A percentile compares a stretch with the other conserved stretches of the same genome.
Evolutionary conservation across 305 asterid species (phyloP).

Genomic region (Rubia tinctorum): DNA sequence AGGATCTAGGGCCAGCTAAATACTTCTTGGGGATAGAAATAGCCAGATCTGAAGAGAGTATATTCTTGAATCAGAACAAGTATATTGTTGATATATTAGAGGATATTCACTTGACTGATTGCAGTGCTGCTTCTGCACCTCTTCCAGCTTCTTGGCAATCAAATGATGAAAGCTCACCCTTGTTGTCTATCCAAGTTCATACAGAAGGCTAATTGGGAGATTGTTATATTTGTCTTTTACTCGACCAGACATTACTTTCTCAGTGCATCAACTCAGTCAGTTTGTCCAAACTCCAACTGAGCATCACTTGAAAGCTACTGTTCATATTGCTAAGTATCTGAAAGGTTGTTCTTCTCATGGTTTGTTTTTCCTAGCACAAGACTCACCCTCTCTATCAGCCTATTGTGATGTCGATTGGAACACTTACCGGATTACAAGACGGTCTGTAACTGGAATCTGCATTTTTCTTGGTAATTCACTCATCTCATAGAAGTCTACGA

Average conservation of each 20-base stretch:
- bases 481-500: neutral
- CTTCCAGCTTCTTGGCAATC: neutral
- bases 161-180: neutral
- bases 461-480: neutral
- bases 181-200: neutral
- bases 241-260: neutral
- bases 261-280: neutral
- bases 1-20: neutral
- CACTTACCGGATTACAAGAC: neutral
- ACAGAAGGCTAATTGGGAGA: neutral
- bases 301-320: neutral
- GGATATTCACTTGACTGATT: neutral
- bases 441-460: neutral
- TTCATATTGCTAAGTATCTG: too few species aligned
- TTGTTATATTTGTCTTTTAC: neutral
- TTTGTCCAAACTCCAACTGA: neutral
- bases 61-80: too few species aligned
- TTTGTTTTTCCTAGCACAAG: too few species aligned
- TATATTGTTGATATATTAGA: neutral
- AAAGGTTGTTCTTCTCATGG: too few species aligned
- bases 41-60: too few species aligned
- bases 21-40: neutral
- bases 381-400: neutral
- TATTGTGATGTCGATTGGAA: neutral
- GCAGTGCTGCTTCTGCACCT: neutral